Conservation (phyloP, 768 basidiomycete species). For the Boletus barrowsii region DNA sequence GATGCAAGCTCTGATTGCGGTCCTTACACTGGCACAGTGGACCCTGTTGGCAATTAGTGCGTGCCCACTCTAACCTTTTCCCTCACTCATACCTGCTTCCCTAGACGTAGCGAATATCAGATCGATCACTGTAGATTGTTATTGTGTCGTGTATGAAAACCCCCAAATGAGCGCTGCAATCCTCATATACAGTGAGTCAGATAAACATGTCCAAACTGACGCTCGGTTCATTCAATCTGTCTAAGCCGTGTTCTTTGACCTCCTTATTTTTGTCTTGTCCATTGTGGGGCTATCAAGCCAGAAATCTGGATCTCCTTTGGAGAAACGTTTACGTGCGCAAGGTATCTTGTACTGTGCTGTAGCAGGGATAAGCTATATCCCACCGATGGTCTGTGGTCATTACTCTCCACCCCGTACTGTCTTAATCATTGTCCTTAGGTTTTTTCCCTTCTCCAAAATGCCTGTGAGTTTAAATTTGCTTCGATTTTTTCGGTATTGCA, state of each 20-base stretch:
- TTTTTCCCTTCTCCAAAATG: neutral
- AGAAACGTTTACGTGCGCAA: constrained; percentile 15
- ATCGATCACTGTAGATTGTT: neutral
- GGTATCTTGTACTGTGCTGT: constrained; percentile 16
- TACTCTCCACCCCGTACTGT: neutral
- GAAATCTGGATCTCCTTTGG: constrained; percentile 10
- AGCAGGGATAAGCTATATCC: constrained; percentile 14
- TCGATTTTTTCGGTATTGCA: neutral
- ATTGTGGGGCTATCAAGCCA: constrained; percentile 13
- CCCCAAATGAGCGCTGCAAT: neutral
- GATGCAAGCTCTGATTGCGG: constrained; percentile 8
- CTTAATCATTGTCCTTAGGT: constrained; percentile 9
- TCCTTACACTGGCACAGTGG: constrained; percentile 22
- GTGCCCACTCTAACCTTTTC: neutral
- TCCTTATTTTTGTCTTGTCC: constrained; percentile 19
- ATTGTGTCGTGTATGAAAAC: neutral
- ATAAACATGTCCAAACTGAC: neutral
- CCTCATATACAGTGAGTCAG: constrained; percentile 16
- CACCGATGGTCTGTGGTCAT: neutral
- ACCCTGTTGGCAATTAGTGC: constrained; percentile 9
- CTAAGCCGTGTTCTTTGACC: constrained; percentile 16
- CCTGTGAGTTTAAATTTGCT: constrained; percentile 4
- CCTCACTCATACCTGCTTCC: neutral
- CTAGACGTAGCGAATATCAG: constrained; percentile 3
- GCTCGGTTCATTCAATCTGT: neutral